These are phyloP conservation scores for Aureobasidium sp. DNA, from an alignment of 2,329 filamentous ascomycete genomes.

Conservation along the genomic window DNA sequence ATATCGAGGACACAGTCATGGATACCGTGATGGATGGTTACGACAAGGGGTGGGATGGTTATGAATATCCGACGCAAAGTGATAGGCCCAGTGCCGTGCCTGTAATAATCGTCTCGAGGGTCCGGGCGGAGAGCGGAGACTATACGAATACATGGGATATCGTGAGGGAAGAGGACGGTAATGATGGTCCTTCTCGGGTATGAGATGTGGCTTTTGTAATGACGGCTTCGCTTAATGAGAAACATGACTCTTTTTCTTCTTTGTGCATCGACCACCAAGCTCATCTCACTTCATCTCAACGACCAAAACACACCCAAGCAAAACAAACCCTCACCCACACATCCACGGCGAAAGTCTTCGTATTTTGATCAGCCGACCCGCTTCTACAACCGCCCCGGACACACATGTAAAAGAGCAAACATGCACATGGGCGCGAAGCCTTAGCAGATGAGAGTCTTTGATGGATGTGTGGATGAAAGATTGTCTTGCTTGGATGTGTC, in stretches of 20 bases:
- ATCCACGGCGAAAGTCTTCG: neutral
- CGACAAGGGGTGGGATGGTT: neutral
- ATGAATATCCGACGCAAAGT: neutral
- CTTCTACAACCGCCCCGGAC: neutral
- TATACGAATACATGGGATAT: neutral
- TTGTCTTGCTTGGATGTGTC: neutral
- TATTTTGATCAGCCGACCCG: neutral
- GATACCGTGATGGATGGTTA: neutral
- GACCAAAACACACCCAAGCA: neutral
- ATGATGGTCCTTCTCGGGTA: neutral
- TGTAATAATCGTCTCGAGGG: neutral
- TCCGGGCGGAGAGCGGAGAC: neutral
- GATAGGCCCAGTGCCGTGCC: neutral
- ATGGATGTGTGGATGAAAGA: neutral
- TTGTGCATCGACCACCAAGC: neutral
- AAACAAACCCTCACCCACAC: neutral
- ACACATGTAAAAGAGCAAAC: neutral
- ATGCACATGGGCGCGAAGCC: neutral
- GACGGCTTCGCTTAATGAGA: neutral
- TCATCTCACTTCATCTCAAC: neutral
- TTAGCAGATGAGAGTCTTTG: neutral
- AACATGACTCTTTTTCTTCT: neutral
- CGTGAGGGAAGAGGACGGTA: neutral
- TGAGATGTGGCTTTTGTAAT: neutral
- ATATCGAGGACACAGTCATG: conserved; percentile 7